Conservation (phyloP, 2,329 filamentous ascomycete genomes). For the Tricladium varicosporioides region DNA sequence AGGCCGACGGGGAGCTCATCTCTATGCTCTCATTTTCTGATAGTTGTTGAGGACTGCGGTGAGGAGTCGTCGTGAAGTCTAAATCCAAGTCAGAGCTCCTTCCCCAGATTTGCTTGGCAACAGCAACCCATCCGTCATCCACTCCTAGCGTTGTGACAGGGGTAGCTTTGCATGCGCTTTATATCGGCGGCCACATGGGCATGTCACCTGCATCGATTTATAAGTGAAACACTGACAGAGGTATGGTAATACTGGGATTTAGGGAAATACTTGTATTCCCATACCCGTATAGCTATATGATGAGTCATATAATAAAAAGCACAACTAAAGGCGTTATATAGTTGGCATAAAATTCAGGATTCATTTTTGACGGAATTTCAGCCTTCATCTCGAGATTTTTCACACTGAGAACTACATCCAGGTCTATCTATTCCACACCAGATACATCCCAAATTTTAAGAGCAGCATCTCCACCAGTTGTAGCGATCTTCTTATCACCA, state of each 20-base stretch:
- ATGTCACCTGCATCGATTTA: no score
- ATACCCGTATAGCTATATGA: no score
- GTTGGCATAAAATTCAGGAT: no score
- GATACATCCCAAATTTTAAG: slow-evolving; percentile 83
- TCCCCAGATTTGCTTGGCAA: slow-evolving; percentile 3
- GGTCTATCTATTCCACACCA: slow-evolving; percentile 45
- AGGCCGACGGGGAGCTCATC: slow-evolving; percentile 32
- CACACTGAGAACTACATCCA: background rate
- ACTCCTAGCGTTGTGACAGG: background rate
- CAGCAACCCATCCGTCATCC: background rate
- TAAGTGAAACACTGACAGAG: no score
- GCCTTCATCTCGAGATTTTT: no score
- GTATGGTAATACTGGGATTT: no score
- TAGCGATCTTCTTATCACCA: slow-evolving; percentile 66
- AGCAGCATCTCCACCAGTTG: slow-evolving; percentile 81
- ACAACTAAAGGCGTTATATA: no score
- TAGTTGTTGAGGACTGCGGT: background rate
- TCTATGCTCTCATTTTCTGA: slow-evolving; percentile 22
- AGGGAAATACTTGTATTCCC: no score
- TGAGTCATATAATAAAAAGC: no score
- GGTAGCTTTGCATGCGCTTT: background rate
- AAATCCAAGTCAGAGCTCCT: background rate
- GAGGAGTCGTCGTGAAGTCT: background rate
- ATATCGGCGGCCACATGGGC: no score
- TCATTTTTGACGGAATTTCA: no score